Evolutionary conservation across 2,329 filamentous ascomycete species (phyloP).

Genomic region (Sclerotinia spermophila): DNA sequence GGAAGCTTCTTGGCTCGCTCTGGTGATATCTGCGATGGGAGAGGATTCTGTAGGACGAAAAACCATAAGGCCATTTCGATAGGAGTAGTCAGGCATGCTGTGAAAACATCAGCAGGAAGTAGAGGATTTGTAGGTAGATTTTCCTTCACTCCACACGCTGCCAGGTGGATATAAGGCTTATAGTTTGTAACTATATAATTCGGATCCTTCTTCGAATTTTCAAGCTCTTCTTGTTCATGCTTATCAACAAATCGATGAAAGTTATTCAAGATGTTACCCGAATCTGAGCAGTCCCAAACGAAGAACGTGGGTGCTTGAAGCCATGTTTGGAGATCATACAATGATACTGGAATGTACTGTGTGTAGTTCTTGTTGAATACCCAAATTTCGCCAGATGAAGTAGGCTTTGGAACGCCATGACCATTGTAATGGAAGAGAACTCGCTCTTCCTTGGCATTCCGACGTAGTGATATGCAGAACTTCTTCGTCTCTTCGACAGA

Average conservation of each 20-base stretch:
- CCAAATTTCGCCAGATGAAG: constrained; percentile 95
- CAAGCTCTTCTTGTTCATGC: constrained; percentile 84
- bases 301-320: constrained; percentile 92
- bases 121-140: constrained; percentile 92
- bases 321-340: constrained; percentile 95
- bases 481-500: constrained; percentile 97
- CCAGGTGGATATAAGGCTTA: constrained; percentile 77
- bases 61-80: constrained; percentile 97
- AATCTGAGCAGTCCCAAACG: constrained; percentile 96
- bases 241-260: constrained; percentile 94
- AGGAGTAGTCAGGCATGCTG: constrained; percentile 89
- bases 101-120: constrained; percentile 92
- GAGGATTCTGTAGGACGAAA: constrained; percentile 82
- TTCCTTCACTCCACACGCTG: constrained; percentile 85
- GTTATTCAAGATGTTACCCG: constrained; percentile 91
- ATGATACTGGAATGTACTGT: constrained; percentile 93
- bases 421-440: constrained; percentile 99
- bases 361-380: constrained; percentile 99
- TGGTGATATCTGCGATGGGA: constrained; percentile 63
- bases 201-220: constrained; percentile 71
- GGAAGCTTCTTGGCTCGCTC: constrained; percentile 86
- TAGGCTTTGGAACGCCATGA: constrained; percentile 94
- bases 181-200: constrained; percentile 75
- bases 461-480: constrained; percentile 83
- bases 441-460: constrained; percentile 92